These are phyloP conservation scores for Fraxinus sp. DNA, from an alignment of 305 asterid genomes.

Conservation along the genomic window DNA sequence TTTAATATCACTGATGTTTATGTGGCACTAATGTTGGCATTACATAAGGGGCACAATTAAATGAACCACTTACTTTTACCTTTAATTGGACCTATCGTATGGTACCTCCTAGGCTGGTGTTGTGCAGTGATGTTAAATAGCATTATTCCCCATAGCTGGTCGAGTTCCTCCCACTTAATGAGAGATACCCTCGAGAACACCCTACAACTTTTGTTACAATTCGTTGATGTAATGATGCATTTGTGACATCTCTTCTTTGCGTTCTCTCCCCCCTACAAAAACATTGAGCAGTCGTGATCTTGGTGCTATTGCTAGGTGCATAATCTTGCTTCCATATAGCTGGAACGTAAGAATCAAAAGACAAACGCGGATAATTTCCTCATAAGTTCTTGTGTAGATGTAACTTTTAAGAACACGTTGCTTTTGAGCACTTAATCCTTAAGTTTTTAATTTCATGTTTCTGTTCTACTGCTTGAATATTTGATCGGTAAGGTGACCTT, in stretches of 20 bases:
- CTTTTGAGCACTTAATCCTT: background rate
- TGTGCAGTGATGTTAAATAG: background rate
- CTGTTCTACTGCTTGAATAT: background rate
- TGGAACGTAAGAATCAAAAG: background rate
- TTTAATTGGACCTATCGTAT: background rate
- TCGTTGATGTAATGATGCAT: background rate
- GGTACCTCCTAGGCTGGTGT: background rate
- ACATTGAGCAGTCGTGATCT: background rate
- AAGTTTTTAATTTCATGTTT: background rate
- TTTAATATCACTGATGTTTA: no score
- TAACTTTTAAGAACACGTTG: background rate
- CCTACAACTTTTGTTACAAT: background rate
- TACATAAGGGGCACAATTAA: no score
- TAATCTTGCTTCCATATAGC: background rate
- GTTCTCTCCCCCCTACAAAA: background rate
- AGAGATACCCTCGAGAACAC: background rate
- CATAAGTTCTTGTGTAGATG: background rate
- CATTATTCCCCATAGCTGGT: no score
- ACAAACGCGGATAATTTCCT: background rate
- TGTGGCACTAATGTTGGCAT: background rate
- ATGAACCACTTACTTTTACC: background rate
- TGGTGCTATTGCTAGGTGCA: background rate
- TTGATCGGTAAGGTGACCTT: background rate
- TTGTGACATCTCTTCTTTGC: background rate
- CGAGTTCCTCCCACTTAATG: background rate